Conservation (phyloP, 306 rosid genomes). For the Vachellia collinsii region DNA sequence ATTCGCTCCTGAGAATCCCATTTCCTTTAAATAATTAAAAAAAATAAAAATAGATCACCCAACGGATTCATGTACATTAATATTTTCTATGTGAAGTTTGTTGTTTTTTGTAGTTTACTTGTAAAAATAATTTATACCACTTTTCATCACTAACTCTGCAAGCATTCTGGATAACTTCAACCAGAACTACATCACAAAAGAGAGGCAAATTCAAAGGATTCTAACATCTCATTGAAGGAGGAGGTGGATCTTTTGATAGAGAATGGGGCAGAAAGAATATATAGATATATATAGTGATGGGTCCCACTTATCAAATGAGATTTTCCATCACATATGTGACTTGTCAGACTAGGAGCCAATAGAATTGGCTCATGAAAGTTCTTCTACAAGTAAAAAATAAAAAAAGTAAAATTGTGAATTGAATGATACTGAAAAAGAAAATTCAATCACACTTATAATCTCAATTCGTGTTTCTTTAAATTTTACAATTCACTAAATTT, state of each 20-base stretch:
- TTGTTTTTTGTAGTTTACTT: background rate
- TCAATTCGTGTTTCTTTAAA: no score
- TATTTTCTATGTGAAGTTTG: background rate
- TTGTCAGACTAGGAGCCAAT: no score
- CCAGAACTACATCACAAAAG: background rate
- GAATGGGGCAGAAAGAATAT: background rate
- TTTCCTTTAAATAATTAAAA: background rate
- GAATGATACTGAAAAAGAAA: no score
- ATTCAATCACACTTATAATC: no score
- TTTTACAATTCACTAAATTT: no score
- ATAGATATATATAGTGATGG: background rate
- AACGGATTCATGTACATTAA: background rate
- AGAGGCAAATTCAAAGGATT: background rate
- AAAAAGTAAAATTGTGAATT: no score
- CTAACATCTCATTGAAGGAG: background rate
- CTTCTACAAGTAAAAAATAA: no score
- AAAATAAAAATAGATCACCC: background rate
- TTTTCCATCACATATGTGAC: background rate
- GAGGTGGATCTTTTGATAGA: background rate
- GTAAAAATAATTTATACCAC: no score
- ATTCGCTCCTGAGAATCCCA: background rate
- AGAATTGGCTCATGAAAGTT: no score
- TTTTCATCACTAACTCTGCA: background rate
- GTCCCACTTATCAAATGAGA: background rate
- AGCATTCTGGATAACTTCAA: background rate